Percentiles rank a stretch among this genome's conserved stretches.
Evolutionary conservation across 306 rosid species (phyloP).

Genomic region (Ziziphus jujuba): DNA sequence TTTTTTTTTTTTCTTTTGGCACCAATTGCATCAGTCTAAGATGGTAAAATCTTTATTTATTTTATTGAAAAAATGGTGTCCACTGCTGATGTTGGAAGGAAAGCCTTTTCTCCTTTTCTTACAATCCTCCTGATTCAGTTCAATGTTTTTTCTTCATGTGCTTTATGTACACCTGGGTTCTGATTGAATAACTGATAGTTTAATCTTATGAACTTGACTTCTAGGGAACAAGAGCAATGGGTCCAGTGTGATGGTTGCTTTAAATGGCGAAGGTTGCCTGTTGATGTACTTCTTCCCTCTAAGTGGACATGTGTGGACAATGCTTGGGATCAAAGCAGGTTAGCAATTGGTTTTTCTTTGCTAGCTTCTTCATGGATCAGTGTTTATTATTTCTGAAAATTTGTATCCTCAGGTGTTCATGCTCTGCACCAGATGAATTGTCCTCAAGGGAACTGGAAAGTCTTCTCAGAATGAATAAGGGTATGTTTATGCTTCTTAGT

Average conservation of each 20-base stretch:
- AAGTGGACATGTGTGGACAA: slow-evolving; percentile 86
- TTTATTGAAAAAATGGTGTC: not conserved
- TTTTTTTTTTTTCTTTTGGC: slow-evolving; percentile 18
- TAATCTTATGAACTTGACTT: slow-evolving; percentile 31
- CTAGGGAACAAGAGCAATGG: slow-evolving; percentile 95
- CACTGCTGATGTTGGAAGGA: not conserved
- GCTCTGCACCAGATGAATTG: slow-evolving; percentile 85
- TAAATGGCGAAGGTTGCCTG: slow-evolving; percentile 90
- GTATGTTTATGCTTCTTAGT: slow-evolving; percentile 32
- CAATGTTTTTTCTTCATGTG: not conserved
- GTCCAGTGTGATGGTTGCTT: slow-evolving; percentile 90
- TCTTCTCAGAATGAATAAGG: slow-evolving; percentile 76
- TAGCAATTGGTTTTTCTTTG: slow-evolving; percentile 17
- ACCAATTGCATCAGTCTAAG: slow-evolving; percentile 4
- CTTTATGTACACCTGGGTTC: not conserved
- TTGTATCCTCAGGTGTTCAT: slow-evolving; percentile 64
- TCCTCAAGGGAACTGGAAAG: slow-evolving; percentile 75
- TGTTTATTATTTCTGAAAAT: slow-evolving; percentile 25
- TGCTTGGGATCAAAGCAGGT: slow-evolving; percentile 91
- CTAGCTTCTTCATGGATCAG: slow-evolving; percentile 9
- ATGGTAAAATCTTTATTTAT: not conserved
- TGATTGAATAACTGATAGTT: slow-evolving; percentile 14
- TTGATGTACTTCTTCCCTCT: slow-evolving; percentile 77
- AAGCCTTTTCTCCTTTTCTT: not conserved
- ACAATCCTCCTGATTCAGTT: slow-evolving; percentile 4